These are phyloP conservation scores for Anethum foeniculum DNA, from an alignment of 140 eudicot species.

Conservation along the genomic window DNA sequence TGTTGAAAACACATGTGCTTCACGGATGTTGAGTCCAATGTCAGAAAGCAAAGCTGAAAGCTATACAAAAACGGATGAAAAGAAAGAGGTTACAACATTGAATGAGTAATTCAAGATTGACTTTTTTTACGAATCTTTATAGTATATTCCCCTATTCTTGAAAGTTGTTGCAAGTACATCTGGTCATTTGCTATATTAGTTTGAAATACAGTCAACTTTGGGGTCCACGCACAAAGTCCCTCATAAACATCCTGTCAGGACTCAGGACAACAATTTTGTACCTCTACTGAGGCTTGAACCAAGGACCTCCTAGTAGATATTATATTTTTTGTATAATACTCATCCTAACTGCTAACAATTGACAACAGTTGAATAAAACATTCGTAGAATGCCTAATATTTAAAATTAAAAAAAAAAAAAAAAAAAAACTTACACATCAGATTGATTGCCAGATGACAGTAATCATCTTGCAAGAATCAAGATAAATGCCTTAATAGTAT, in stretches of 20 bases:
- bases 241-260: background rate
- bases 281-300: background rate
- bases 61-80: slow-evolving; percentile 20
- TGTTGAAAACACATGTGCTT: slow-evolving; percentile 94
- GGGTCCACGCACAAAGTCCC: background rate
- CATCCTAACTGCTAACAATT: background rate
- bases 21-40: slow-evolving; percentile 89
- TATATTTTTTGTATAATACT: background rate
- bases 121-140: background rate
- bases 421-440: background rate
- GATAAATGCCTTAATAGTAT: background rate
- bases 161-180: background rate
- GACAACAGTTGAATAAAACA: background rate
- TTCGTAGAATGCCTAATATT: background rate
- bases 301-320: background rate
- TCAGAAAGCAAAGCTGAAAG: slow-evolving; percentile 93
- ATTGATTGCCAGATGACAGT: background rate
- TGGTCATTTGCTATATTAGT: background rate
- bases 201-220: background rate
- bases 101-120: background rate
- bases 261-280: background rate
- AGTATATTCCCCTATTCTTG: background rate
- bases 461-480: background rate
- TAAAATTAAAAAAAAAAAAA: background rate
- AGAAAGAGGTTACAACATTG: background rate